A percentile compares a stretch with the other conserved stretches of the same genome.
These are phyloP conservation scores for Vaccinium corymbosum DNA, from an alignment of 148 eudicot genomes.

Conservation along the genomic window DNA sequence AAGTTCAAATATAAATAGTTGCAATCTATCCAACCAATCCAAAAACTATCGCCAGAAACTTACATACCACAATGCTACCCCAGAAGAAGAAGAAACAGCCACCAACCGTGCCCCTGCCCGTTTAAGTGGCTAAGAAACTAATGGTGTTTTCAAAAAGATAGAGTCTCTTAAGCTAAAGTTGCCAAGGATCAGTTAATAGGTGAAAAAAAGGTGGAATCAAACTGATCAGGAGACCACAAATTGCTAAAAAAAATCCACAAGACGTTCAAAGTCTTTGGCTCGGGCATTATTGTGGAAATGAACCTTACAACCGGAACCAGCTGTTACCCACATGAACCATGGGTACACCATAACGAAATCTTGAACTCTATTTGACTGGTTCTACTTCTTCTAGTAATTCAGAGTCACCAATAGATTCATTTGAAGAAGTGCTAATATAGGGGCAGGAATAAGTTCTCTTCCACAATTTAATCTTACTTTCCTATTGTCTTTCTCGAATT, in stretches of 20 bases:
- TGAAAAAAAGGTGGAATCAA: neutral
- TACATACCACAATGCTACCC: neutral
- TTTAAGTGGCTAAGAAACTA: conserved; percentile 2
- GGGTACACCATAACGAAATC: neutral
- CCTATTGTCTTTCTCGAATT: neutral
- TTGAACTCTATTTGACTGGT: neutral
- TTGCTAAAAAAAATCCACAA: neutral
- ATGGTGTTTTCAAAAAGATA: neutral
- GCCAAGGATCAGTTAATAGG: neutral
- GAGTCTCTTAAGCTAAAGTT: neutral
- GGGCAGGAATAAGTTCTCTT: neutral
- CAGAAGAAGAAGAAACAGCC: neutral
- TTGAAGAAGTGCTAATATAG: neutral
- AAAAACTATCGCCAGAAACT: neutral
- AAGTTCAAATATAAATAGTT: neutral
- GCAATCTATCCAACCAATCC: conserved; percentile 7
- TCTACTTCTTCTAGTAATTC: neutral
- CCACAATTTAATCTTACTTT: neutral
- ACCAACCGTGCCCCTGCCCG: neutral
- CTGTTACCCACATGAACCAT: neutral
- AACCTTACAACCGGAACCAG: neutral
- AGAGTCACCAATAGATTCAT: neutral
- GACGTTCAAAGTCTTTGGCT: neutral
- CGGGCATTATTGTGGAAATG: neutral
- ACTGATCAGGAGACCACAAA: neutral